Base-by-base conservation (phyloP, 2,329 filamentous ascomycete species). In the Lachnellula subtilissima region DNA sequence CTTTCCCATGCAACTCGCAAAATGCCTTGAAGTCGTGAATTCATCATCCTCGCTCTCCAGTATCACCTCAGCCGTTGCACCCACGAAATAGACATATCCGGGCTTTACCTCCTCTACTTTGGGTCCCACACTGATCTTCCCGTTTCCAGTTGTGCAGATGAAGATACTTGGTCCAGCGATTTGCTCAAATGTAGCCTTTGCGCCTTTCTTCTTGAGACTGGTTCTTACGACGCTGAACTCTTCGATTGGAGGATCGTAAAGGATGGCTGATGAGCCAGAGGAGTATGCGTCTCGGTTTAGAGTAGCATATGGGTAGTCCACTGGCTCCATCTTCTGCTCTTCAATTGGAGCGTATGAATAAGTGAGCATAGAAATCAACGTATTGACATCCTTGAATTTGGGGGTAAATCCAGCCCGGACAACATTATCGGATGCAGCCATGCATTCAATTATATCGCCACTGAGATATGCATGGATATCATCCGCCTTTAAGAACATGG, bases 341-440 rank as follows among this genome's bases (percentile, higher is more conserved):
- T 89, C 86, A 62, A 97, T 97, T 2, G 94, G 93, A 0, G 94
- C 92, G 68, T 95, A 97, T 65, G 86, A 89, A 77, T 99, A 99
- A 0, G 94, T 99, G 63, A 99, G 77, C 86, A 96, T 96, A 59
- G 85, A 81, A 36, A 93, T 91, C 11, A 99, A 79, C 0, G 91
- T 97, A 53, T 85, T 76, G 22, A 97, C 90, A 65, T 99, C 94
- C 76, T 97, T 97, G 81, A 96, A 99, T 72, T 99, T 99, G 54
- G 94, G 94, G 0, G 94, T 99, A 74, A 99, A 94, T 45, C 94
- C 94, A 0, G 94, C 94, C 54, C 94, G 91, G 51, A 99, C 92
- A 37, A 99, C 94, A 64, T 99, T 99, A 80, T 99, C 94, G n/a
- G 90, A 96, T 8, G 91, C 88, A 0, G 94, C 94, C 94, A 99